These are phyloP conservation scores for Nemania sp. DNA, from an alignment of 2,329 filamentous ascomycete genomes.

Conservation along the genomic window DNA sequence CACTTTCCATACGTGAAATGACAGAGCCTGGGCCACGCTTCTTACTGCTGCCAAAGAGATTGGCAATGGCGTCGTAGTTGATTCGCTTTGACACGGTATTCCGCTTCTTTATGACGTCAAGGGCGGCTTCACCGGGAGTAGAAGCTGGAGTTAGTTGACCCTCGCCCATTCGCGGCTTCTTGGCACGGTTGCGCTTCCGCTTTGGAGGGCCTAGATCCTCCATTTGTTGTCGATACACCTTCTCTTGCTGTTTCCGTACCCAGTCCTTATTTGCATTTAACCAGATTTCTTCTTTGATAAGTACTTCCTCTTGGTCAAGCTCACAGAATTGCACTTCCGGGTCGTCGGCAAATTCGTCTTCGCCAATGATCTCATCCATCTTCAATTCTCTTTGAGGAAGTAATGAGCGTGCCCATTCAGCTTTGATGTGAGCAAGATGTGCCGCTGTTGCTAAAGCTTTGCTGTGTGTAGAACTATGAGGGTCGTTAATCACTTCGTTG, in stretches of 20 bases:
- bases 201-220: constrained; percentile 64
- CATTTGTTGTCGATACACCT: constrained; percentile 79
- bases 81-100: constrained; percentile 77
- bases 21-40: constrained; percentile 62
- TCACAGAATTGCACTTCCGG: constrained; percentile 86
- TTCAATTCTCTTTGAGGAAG: constrained; percentile 62
- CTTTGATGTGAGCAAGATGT: constrained; percentile 66
- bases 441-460: constrained; percentile 69
- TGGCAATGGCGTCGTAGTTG: constrained; percentile 74
- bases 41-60: constrained; percentile 65
- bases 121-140: constrained; percentile 76
- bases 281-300: constrained; percentile 92
- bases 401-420: constrained; percentile 62
- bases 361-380: constrained; percentile 75
- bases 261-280: constrained; percentile 95
- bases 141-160: constrained; percentile 74
- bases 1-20: constrained; percentile 59
- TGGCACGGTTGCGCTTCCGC: constrained; percentile 63
- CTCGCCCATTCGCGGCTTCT: constrained; percentile 70
- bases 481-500: constrained; percentile 74
- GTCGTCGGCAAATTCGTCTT: constrained; percentile 89
- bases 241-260: constrained; percentile 86
- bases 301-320: constrained; percentile 77
- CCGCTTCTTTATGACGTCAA: constrained; percentile 74
- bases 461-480: constrained; percentile 65